Percentiles rank a stretch among this genome's conserved stretches.
Conservation (phyloP, 2,329 filamentous ascomycete species). For the Pseudonectria foliicola region DNA sequence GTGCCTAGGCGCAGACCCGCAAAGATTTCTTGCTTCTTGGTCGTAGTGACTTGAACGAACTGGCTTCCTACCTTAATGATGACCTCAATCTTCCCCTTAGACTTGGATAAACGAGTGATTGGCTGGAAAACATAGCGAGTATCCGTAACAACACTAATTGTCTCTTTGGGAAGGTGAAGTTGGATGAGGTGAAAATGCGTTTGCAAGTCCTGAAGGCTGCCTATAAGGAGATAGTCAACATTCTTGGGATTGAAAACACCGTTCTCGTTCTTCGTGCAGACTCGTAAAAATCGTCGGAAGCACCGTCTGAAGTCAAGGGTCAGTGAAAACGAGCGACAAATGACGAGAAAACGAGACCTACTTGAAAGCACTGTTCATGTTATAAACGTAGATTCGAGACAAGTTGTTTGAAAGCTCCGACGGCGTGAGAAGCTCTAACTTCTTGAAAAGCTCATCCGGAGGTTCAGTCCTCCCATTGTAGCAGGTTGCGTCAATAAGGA, state of each 20-base stretch:
- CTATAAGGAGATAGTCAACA: constrained; percentile 58
- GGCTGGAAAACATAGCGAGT: constrained; percentile 59
- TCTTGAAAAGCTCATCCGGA: constrained; percentile 58
- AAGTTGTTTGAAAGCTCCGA: constrained; percentile 53
- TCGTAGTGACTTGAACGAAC: constrained; percentile 63
- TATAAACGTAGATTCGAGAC: constrained; percentile 60
- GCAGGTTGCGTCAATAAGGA: constrained; percentile 63
- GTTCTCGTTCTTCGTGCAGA: constrained; percentile 52
- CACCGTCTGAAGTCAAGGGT: constrained; percentile 41
- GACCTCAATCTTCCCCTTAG: constrained; percentile 64
- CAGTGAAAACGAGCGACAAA: background rate
- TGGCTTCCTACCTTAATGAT: constrained; percentile 62
- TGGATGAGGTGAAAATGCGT: constrained; percentile 60
- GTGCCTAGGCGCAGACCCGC: constrained; percentile 54
- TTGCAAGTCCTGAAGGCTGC: constrained; percentile 59
- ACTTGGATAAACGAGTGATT: constrained; percentile 58
- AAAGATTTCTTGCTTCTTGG: constrained; percentile 61
- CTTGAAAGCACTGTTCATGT: constrained; percentile 66
- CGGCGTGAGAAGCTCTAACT: constrained; percentile 55
- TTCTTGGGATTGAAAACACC: constrained; percentile 58
- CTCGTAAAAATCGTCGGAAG: constrained; percentile 55
- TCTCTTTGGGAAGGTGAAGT: constrained; percentile 62
- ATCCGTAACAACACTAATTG: constrained; percentile 60
- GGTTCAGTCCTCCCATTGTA: constrained; percentile 62
- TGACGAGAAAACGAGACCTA: constrained; percentile 21